These are phyloP conservation scores for Naganishia sp. DNA, from an alignment of 1,284 basidiomycete species.

Conservation along the genomic window DNA sequence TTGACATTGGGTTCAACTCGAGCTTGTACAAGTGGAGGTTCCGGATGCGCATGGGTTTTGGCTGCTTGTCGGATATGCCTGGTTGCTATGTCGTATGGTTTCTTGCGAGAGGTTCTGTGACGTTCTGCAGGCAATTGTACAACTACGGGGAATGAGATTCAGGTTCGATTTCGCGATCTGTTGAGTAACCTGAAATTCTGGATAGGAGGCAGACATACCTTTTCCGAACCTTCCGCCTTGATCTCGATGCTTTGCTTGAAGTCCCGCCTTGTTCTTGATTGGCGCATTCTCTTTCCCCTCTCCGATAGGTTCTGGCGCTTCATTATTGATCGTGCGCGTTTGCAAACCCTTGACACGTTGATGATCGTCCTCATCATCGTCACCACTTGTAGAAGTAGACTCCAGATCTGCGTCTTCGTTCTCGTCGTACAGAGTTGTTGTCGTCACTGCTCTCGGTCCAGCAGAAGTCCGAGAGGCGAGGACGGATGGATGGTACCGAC, in stretches of 20 bases:
- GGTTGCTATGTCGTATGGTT: not conserved
- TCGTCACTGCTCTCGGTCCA: not conserved
- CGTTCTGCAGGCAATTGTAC: not conserved
- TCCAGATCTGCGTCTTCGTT: not conserved
- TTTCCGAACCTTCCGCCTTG: constrained; percentile 13
- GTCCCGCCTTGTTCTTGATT: not conserved
- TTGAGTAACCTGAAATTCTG: too few species aligned
- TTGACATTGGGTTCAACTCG: not conserved
- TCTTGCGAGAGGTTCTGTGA: not conserved
- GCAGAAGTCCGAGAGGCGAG: too few species aligned
- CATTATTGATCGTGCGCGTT: too few species aligned
- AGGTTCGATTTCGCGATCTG: too few species aligned
- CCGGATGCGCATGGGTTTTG: not conserved
- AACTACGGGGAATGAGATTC: not conserved
- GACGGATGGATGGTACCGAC: too few species aligned
- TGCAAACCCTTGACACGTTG: not conserved
- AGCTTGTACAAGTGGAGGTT: not conserved
- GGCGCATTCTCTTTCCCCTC: constrained; percentile 13
- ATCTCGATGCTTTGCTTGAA: not conserved
- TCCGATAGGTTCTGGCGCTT: too few species aligned
- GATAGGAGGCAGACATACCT: constrained; percentile 3
- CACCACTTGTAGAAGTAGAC: not conserved
- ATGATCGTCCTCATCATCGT: not conserved
- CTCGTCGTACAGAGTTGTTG: not conserved
- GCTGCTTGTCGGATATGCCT: not conserved